Evolutionary conservation across 768 basidiomycete species (phyloP).

Genomic region (Phanerodontia chrysosporium): DNA sequence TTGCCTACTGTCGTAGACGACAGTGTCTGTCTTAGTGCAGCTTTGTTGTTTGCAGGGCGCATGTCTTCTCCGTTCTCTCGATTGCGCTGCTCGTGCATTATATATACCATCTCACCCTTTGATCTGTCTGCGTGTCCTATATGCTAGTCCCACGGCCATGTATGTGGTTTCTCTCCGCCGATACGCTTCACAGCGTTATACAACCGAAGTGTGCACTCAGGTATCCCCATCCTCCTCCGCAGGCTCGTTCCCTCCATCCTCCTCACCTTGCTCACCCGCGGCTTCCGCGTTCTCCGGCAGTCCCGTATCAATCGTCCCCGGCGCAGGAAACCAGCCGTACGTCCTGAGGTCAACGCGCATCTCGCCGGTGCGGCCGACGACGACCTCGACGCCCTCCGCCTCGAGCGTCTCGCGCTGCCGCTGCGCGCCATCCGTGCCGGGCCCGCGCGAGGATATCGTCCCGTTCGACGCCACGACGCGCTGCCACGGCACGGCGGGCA

Average conservation of each 20-base stretch:
- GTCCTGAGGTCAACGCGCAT: slow-evolving; percentile 50
- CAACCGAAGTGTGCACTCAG: no score
- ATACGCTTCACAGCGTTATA: no score
- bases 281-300: neutral
- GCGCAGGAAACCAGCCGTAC: slow-evolving; percentile 68
- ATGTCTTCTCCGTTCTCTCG: neutral
- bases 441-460: slow-evolving; percentile 76
- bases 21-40: neutral
- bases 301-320: slow-evolving; percentile 18
- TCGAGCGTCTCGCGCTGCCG: slow-evolving; percentile 73
- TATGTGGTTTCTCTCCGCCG: no score
- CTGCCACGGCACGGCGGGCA: slow-evolving; percentile 77
- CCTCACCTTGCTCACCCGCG: neutral
- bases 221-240: neutral
- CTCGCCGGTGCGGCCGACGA: slow-evolving; percentile 48
- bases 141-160: neutral
- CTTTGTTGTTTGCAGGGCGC: neutral
- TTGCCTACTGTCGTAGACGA: neutral
- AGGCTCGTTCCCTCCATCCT: neutral
- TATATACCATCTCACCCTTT: neutral
- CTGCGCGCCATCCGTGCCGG: slow-evolving; percentile 75
- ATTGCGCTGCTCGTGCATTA: slow-evolving; percentile 6
- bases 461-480: slow-evolving; percentile 71
- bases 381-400: slow-evolving; percentile 81
- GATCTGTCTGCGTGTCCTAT: neutral